Percentiles rank a stretch among this genome's conserved stretches.
Conservation (phyloP, 1,139 yeast genomes). For the Blastobotrys malaysiensis region DNA sequence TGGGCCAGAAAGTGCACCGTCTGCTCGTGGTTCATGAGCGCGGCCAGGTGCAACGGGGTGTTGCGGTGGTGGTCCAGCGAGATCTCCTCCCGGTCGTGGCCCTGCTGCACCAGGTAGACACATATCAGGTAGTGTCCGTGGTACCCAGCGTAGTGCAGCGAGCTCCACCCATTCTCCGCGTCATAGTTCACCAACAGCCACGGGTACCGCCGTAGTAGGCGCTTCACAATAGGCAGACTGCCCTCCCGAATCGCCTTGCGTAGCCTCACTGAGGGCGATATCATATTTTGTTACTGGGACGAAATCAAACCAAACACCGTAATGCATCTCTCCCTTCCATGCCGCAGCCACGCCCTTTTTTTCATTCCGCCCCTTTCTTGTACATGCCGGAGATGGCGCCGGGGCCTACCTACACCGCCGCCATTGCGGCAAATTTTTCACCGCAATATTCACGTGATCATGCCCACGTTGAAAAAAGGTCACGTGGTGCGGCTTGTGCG, state of each 20-base stretch:
- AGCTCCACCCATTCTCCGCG: constrained; percentile 76
- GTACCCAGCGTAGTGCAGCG: constrained; percentile 80
- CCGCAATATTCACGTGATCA: no score
- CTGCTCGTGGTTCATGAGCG: constrained; percentile 65
- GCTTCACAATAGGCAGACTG: constrained; percentile 63
- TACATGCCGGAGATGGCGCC: background rate
- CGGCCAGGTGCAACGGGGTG: constrained; percentile 74
- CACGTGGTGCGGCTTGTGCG: no score
- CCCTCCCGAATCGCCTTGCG: constrained; percentile 72
- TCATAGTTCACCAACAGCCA: constrained; percentile 72
- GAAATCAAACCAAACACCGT: no score
- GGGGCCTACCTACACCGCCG: background rate
- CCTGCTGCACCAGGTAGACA: constrained; percentile 45
- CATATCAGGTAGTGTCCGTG: constrained; percentile 78
- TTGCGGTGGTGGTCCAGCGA: constrained; percentile 58
- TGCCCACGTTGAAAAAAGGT: no score
- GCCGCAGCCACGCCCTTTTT: background rate
- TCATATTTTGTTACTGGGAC: constrained; percentile 5
- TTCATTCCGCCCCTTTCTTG: background rate
- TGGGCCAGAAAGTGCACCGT: constrained; percentile 77
- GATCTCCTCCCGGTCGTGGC: constrained; percentile 47
- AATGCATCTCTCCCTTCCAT: background rate
- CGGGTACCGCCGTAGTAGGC: constrained; percentile 69
- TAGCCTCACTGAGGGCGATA: constrained; percentile 41
- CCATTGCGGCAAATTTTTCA: background rate